Evolutionary conservation across 768 basidiomycete species (phyloP).

Genomic region (Podaxis sp.): DNA sequence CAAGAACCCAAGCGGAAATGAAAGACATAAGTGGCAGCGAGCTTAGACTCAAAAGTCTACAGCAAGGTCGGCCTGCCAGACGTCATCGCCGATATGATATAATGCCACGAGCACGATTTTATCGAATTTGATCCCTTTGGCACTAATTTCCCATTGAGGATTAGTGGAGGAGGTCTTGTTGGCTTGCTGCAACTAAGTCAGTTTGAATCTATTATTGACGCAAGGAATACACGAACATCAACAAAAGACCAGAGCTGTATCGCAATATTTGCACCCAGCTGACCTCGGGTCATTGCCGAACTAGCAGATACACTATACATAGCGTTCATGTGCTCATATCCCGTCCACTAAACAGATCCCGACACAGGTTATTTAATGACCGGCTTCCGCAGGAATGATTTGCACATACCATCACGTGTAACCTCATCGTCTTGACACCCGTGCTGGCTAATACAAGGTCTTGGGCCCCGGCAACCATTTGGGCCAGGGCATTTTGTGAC

Average conservation of each 20-base stretch:
- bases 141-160: slow-evolving; percentile 12
- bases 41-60: slow-evolving; percentile 9
- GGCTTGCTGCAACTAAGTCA: background rate
- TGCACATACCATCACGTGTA: slow-evolving; percentile 16
- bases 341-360: slow-evolving; percentile 14
- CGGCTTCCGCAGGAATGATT: slow-evolving; percentile 11
- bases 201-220: background rate
- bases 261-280: slow-evolving; percentile 40
- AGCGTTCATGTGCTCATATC: slow-evolving; percentile 14
- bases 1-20: background rate
- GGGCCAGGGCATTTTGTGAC: slow-evolving; percentile 10
- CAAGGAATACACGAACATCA: slow-evolving; percentile 6
- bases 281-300: slow-evolving; percentile 39
- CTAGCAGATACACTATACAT: slow-evolving; percentile 3
- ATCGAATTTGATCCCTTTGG: slow-evolving; percentile 13
- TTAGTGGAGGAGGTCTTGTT: slow-evolving; percentile 17
- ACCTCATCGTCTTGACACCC: slow-evolving; percentile 5
- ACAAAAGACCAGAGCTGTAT: slow-evolving; percentile 15
- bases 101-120: slow-evolving; percentile 17
- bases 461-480: slow-evolving; percentile 17
- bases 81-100: slow-evolving; percentile 16
- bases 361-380: slow-evolving; percentile 17
- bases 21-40: background rate
- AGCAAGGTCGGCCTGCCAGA: slow-evolving; percentile 20
- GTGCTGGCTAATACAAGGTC: slow-evolving; percentile 9